Base-by-base conservation (phyloP, 208 protist species). In the Acanthamoeba triangularis region DNA sequence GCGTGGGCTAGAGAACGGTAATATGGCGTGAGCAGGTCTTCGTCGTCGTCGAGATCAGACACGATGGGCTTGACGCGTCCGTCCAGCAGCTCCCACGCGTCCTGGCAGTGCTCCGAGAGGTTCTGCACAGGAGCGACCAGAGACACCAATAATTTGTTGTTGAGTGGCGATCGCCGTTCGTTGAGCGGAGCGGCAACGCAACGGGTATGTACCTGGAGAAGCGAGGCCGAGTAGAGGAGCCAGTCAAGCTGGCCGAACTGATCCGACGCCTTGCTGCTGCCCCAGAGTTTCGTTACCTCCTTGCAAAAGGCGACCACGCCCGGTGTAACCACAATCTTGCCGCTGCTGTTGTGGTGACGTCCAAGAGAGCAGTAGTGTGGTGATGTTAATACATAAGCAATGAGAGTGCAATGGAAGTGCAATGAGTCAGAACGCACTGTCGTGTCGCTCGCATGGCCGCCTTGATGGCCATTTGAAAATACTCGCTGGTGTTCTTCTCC, bases 401-500 rank as follows among this genome's bases (percentile, higher is more conserved):
- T 2, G 3, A n/a, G 28, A 35, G n/a, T 30, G 14, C 63, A 33
- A 69, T 7, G 63, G 6, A 69, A 47, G n/a, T 5, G 33, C 13
- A 78, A 30, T 3, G 18, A 72, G 28, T 3, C n/a, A 0, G 8
- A 13, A 72, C 69, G 78, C 30, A 85, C 78, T 61, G 49, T 35
- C 78, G 37, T 8, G 78, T 33, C 14, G 78, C 78, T 52, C 78
- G 1, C 78, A 85, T 59, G 18, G 78, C 78, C 14, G 78, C 78
- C 44, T 85, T 85, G n/a, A 49, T 61, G 1, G 78, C 78, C 47
- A 85, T 49, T 16, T 52, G 35, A 41, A 85, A 85, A 28, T 35
- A 85, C 49, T 85, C 78, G 37, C 28, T 59, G 47, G 16, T 10
- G 47, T 85, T 85, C 44, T 85, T 85, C 25, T 85, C 78, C 78